Evolutionary conservation across 495 filamentous ascomycete genomes (phyloP).

Genomic region (Podospora fimiseda): DNA sequence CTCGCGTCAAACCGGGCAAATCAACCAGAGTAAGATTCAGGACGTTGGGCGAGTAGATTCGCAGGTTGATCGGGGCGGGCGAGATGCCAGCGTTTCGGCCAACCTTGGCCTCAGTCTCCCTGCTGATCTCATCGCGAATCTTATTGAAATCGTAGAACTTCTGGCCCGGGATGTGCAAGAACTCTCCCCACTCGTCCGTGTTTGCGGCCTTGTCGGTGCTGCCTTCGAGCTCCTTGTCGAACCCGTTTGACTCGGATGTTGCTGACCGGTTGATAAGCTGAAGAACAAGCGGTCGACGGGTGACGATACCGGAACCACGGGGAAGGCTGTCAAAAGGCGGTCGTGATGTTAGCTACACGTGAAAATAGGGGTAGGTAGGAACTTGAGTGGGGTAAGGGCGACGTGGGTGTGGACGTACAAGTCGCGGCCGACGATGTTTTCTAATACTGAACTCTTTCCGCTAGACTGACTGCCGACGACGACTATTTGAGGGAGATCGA

Average conservation of each 20-base stretch:
- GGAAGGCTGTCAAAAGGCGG: conserved; percentile 59
- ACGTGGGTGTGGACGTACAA: conserved; percentile 59
- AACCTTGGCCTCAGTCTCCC: conserved; percentile 94
- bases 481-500: conserved; percentile 97
- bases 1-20: conserved; percentile 94
- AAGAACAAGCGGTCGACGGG: conserved; percentile 88
- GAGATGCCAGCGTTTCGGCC: conserved; percentile 96
- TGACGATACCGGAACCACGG: conserved; percentile 96
- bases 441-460: conserved; percentile 98
- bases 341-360: conserved; percentile 10
- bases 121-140: conserved; percentile 95
- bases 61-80: conserved; percentile 89
- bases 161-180: conserved; percentile 95
- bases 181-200: conserved; percentile 96
- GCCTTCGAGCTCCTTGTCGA: conserved; percentile 60
- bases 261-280: conserved; percentile 89
- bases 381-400: conserved; percentile 3
- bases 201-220: conserved; percentile 75
- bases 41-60: conserved; percentile 97
- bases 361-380: conserved; percentile 5
- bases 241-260: conserved; percentile 63
- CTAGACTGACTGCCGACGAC: conserved; percentile 98
- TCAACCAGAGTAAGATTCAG: conserved; percentile 96
- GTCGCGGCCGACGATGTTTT: conserved; percentile 98
- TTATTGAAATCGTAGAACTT: conserved; percentile 99